Percentiles rank a stretch among this genome's conserved stretches.
Evolutionary conservation across 495 filamentous ascomycete species (phyloP).

Genomic region (Trichoderma reesei): DNA sequence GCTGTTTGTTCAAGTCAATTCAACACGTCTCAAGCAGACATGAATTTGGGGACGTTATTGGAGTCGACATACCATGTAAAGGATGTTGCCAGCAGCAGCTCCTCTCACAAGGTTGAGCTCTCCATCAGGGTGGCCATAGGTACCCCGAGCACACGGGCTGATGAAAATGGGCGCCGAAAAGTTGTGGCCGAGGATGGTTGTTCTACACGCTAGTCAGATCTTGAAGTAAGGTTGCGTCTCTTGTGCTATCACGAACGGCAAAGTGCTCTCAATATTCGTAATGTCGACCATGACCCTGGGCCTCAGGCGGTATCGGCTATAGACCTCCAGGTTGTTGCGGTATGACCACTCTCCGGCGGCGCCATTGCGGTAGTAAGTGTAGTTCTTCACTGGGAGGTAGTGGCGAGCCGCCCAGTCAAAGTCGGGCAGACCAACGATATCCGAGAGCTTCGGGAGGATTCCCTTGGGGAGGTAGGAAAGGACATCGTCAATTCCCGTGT

Average conservation of each 20-base stretch:
- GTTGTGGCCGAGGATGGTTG: conserved; percentile 29
- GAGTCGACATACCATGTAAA: conserved; percentile 20
- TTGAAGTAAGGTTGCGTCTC: too few species aligned
- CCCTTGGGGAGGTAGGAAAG: conserved; percentile 17
- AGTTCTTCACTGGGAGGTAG: conserved; percentile 21
- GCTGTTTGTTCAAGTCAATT: not conserved
- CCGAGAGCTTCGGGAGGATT: conserved; percentile 20
- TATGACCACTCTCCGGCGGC: conserved; percentile 33
- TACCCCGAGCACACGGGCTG: conserved; percentile 26
- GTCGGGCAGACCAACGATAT: conserved; percentile 26
- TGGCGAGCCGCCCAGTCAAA: conserved; percentile 27
- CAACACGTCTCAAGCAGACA: too few species aligned
- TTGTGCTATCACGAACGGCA: conserved; percentile 13
- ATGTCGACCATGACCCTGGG: conserved; percentile 25
- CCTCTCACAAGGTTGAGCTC: conserved; percentile 30
- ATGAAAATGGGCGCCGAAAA: conserved; percentile 37
- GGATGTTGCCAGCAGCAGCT: conserved; percentile 25
- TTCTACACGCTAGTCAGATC: conserved; percentile 14
- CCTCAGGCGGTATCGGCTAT: conserved; percentile 19
- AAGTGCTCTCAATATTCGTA: conserved; percentile 22
- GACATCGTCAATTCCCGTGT: conserved; percentile 21
- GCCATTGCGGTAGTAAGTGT: conserved; percentile 34
- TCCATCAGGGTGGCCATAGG: conserved; percentile 24
- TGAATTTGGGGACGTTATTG: too few species aligned
- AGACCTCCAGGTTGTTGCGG: conserved; percentile 32